A percentile compares a stretch with the other conserved stretches of the same genome.
phyloP scores from a whole-genome alignment of 2,329 filamentous ascomycete genomes.

The Teratosphaeria nubilosa region DNA sequence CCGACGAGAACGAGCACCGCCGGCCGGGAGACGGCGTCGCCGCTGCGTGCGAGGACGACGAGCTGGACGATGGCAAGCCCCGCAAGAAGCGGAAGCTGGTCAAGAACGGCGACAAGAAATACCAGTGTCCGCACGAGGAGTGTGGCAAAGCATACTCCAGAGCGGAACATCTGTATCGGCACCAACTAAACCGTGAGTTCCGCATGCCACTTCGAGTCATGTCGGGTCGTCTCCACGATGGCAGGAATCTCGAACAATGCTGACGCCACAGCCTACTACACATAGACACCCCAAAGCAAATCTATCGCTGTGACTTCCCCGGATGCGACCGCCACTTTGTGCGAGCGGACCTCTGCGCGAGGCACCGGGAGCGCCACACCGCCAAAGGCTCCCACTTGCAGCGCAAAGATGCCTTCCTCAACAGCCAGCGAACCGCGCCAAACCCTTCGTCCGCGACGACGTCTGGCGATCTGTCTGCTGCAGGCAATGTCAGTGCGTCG shows the following conservation, averaged over 20 bases:
- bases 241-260: neutral
- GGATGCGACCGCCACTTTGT: conserved; percentile 88
- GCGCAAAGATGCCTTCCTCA: conserved; percentile 59
- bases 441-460: conserved; percentile 4
- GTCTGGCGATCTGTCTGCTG: neutral
- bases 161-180: conserved; percentile 91
- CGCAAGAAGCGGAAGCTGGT: conserved; percentile 25
- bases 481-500: neutral
- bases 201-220: neutral
- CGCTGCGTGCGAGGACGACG: conserved; percentile 14
- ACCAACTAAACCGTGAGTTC: conserved; percentile 80
- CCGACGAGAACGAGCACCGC: neutral
- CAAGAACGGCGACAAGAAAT: conserved; percentile 52
- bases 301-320: conserved; percentile 85
- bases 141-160: conserved; percentile 95
- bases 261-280: neutral
- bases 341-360: conserved; percentile 80
- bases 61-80: conserved; percentile 14
- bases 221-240: neutral
- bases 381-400: conserved; percentile 64
- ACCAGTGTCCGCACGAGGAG: conserved; percentile 63
- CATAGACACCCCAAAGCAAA: conserved; percentile 81
- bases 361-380: conserved; percentile 41
- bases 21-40: conserved; percentile 5
- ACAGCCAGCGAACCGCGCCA: conserved; percentile 23